A percentile compares a stretch with the other conserved stretches of the same genome.
phyloP scores from a whole-genome alignment of 208 protist genomes.

The Acanthamoeba sp. region DNA sequence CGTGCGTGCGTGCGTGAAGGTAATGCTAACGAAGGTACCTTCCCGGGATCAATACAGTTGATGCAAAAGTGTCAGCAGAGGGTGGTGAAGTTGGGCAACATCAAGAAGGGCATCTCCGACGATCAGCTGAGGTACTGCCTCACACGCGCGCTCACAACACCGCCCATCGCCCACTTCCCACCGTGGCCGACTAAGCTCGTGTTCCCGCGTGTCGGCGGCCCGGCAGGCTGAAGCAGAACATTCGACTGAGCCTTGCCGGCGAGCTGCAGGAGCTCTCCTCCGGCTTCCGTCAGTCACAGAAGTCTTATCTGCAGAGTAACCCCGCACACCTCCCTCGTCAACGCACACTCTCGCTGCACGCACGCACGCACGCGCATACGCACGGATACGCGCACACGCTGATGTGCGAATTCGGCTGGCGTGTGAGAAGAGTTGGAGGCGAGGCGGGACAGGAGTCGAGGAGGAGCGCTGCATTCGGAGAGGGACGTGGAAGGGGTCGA shows the following conservation, averaged over 20 bases:
- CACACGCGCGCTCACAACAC: too few relatives aligned
- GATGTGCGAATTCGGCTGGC: constrained; percentile 37
- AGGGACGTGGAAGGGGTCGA: background rate
- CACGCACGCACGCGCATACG: background rate
- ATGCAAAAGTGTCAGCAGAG: constrained; percentile 66
- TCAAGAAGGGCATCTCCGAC: constrained; percentile 46
- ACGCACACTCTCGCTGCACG: background rate
- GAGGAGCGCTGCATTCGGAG: background rate
- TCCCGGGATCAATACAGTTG: background rate
- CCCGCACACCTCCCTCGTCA: background rate
- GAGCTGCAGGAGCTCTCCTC: constrained; percentile 79
- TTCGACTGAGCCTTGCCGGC: constrained; percentile 72
- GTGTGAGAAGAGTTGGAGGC: constrained; percentile 56
- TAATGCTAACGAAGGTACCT: background rate
- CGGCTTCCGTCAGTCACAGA: constrained; percentile 73
- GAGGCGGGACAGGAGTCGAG: constrained; percentile 10
- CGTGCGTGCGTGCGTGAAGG: background rate
- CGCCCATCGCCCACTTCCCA: too few relatives aligned
- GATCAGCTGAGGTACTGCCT: constrained; percentile 5
- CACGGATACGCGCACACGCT: background rate
- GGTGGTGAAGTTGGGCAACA: constrained; percentile 61
- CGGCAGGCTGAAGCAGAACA: constrained; percentile 73
- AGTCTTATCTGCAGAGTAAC: constrained; percentile 65
- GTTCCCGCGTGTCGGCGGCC: too few relatives aligned
- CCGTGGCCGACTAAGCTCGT: too few relatives aligned